Evolutionary conservation across 2,329 filamentous ascomycete species (phyloP).

Genomic region (Tricladium varicosporioides): DNA sequence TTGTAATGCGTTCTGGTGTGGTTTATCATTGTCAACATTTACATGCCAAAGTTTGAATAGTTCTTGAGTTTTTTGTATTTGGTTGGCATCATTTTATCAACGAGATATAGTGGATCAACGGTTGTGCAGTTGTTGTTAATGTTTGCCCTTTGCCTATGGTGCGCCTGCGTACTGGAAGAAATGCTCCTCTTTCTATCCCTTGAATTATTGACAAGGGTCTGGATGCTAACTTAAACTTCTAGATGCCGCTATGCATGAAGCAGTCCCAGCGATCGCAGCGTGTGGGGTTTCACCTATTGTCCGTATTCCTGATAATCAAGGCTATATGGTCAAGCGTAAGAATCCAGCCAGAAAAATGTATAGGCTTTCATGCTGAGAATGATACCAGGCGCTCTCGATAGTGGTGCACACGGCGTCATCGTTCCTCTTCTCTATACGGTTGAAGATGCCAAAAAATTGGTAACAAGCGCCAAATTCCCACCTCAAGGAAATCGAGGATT

Average conservation of each 20-base stretch:
- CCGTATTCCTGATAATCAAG: conserved; percentile 55
- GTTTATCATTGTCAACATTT: too few relatives aligned
- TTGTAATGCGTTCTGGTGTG: too few relatives aligned
- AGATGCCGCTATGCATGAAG: conserved; percentile 58
- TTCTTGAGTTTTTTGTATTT: too few relatives aligned
- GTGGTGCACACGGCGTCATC: conserved; percentile 56
- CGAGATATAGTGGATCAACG: too few relatives aligned
- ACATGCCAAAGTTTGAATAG: too few relatives aligned
- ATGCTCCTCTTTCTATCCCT: not conserved
- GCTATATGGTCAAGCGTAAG: conserved; percentile 56
- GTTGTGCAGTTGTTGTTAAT: too few relatives aligned
- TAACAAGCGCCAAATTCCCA: conserved; percentile 54
- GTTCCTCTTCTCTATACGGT: conserved; percentile 54
- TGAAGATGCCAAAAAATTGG: conserved; percentile 49
- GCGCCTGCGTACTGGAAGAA: too few relatives aligned
- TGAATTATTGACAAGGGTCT: not conserved
- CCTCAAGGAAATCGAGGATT: conserved; percentile 53
- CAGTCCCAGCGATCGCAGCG: conserved; percentile 54
- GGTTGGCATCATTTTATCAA: too few relatives aligned
- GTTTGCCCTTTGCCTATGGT: too few relatives aligned
- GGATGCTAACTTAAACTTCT: not conserved
- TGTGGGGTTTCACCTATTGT: conserved; percentile 55
- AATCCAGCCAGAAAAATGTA: conserved; percentile 15
- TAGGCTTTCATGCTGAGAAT: conserved; percentile 21
- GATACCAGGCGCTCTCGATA: conserved; percentile 49